Base-by-base conservation (phyloP, 2,329 filamentous ascomycete genomes). In the Fusarium continuum region DNA sequence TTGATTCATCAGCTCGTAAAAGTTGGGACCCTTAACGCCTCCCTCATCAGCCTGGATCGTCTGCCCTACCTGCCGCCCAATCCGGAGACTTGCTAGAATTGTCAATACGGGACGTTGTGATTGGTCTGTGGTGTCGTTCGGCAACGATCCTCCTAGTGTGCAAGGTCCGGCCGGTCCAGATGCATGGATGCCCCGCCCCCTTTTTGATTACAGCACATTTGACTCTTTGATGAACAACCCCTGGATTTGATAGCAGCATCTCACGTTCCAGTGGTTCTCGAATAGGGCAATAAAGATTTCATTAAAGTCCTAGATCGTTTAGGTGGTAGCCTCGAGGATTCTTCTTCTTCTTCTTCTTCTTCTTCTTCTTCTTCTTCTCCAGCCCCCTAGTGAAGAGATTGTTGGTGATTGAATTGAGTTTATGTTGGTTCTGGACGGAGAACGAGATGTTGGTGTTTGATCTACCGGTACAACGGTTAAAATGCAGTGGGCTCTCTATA, bases 61-160 rank as follows among this genome's bases (percentile, higher is more conserved):
- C 34, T 51, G 44, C 28, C 50, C 44, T 38, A 52, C 26, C n/a
- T 13, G 28, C 13, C n/a, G 14, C 26, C 47, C 55, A 55, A 54
- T 60, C 47, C 38, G 31, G 28, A 40, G 39, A 54, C 39, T 60
- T 55, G 56, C 55, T 60, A 20, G 47, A 60, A 55, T 22, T 47
- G 47, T 61, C 40, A 32, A 38, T 20, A 41, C 20, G 29, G 13
- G 34, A 26, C 10, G 35, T 16, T 46, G 35, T 60, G 47, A 60
- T 60, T 60, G 56, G 56, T 17, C n/a, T 22, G 17, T 25, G 19
- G 36, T 49, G 26, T 34, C 39, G 34, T 55, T 20, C 4, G 11
- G 17, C 19, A 36, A 14, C 34, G 34, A 34, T 32, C 9, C 14
- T 49, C 34, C 34, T 40, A 55, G 40, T 34, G 29, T 28, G 20